phyloP scores from a whole-genome alignment of 78 protist genomes.

The slime mould (Dictyostelium discoideum) region DNA sequence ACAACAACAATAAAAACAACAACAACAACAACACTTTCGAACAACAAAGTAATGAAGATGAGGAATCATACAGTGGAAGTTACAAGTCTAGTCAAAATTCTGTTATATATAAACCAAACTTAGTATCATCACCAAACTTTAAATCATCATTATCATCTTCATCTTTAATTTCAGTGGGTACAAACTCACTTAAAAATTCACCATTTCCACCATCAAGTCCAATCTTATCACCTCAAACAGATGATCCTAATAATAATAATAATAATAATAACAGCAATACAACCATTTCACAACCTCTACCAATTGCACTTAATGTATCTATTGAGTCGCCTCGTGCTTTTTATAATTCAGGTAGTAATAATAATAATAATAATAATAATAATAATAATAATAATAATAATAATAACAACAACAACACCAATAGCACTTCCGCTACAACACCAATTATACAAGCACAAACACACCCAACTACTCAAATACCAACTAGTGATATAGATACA shows the following conservation, averaged over 20 bases:
- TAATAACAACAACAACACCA: not conserved
- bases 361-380: not conserved
- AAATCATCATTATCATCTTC: constrained; percentile 14
- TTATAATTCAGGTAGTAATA: not conserved
- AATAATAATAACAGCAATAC: not conserved
- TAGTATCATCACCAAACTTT: not conserved
- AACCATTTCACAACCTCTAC: not conserved
- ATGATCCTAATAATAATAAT: not conserved
- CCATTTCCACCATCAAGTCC: constrained; percentile 34
- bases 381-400: not conserved
- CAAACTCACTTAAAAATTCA: constrained; percentile 9
- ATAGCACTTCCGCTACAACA: not conserved
- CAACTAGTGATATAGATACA: not conserved
- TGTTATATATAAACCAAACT: constrained; percentile 29
- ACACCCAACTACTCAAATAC: not conserved
- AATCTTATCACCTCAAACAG: not conserved
- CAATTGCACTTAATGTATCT: not conserved
- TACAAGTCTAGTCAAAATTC: constrained; percentile 38
- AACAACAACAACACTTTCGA: not conserved
- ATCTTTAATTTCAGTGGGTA: not conserved
- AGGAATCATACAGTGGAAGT: not conserved
- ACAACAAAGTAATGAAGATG: constrained; percentile 17
- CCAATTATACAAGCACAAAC: not conserved
- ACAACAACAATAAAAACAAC: not conserved
- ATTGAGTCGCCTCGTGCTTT: not conserved